Base-by-base conservation (phyloP, 1,139 yeast genomes). In the Kurtzmaniella quercitrusa region DNA sequence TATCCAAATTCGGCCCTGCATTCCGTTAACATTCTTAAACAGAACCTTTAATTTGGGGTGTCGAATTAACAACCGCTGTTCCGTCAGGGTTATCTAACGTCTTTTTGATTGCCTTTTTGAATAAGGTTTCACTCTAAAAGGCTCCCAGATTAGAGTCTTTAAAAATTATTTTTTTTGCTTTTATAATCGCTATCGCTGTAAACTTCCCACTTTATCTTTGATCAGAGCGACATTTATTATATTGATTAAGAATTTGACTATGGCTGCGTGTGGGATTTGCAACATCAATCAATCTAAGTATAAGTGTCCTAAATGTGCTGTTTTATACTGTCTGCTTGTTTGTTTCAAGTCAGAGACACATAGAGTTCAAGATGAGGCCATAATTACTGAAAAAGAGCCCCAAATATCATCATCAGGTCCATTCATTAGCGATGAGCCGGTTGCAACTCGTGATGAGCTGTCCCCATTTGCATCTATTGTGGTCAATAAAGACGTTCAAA, bases 291-390 rank as follows among this genome's bases (percentile, higher is more conserved):
- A 61, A 34, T 64, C 77, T 26, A 80, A 78, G 51, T 83, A 82
- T 57, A 81, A 74, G 51, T 83, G 89, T 54, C 86, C 88, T 2
- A 74, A 68, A 47, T 82, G 88, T 45, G 38, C 46, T 1, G 48
- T 61, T 2, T 52, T 44, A 3, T 71, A 71, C 57, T 84, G 91
- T 51, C 79, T 87, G 0, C 45, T 84, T 9, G 50, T 46, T 1
- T 84, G 91, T 50, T 84, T 74, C 56, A 83, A 82, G 56, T 61
- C 67, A 12, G 15, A 19, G 17, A 16, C 12, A 9, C 37, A 34
- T 19, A 20, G 14, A 19, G 5, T 26, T 9, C 11, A 17, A 19
- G 37, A 34, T 12, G 18, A 7, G 12, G 34, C 34, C 8, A 14
- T 14, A 30, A 9, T 5, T 16, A 18, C 15, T 3, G 34, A 9